phyloP scores from a whole-genome alignment of 371 early-diverging fungal genomes.

The Lichtheimia hyalospora region DNA sequence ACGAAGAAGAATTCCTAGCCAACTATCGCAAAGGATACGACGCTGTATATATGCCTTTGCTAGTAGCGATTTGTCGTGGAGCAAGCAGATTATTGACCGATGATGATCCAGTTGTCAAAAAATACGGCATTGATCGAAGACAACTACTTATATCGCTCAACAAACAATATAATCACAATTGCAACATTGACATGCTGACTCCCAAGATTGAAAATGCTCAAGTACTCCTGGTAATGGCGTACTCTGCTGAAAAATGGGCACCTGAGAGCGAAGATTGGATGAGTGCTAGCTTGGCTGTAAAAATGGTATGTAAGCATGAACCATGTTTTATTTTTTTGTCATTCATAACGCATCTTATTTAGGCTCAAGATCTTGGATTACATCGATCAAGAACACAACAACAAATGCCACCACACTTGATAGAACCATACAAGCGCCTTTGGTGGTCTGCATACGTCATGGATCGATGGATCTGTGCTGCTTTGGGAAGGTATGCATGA shows the following conservation, averaged over 20 bases:
- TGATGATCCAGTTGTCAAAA: conserved; percentile 20
- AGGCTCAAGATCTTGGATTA: conserved; percentile 45
- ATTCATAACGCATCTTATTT: neutral
- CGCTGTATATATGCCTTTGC: conserved; percentile 10
- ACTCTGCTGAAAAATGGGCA: conserved; percentile 28
- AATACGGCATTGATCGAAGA: conserved; percentile 19
- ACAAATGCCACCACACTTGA: conserved; percentile 14
- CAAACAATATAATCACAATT: neutral
- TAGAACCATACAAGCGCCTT: conserved; percentile 29
- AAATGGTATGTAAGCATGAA: conserved; percentile 25
- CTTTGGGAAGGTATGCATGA: conserved; percentile 39
- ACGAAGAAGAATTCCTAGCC: conserved; percentile 35
- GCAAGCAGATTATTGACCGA: conserved; percentile 22
- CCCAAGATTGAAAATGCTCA: conserved; percentile 36
- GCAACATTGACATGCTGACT: conserved; percentile 24
- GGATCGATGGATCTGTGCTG: conserved; percentile 43
- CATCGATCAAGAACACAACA: conserved; percentile 36
- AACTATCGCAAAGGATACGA: conserved; percentile 10
- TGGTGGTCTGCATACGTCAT: conserved; percentile 50
- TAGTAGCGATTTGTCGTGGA: conserved; percentile 23
- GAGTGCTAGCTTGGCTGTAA: conserved; percentile 36
- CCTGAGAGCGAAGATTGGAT: conserved; percentile 37
- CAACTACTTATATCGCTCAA: conserved; percentile 9
- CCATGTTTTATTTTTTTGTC: neutral
- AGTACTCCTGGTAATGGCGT: conserved; percentile 21